Evolutionary conservation across 331 rosid species (phyloP).

Genomic region (Dryas integrifolia): DNA sequence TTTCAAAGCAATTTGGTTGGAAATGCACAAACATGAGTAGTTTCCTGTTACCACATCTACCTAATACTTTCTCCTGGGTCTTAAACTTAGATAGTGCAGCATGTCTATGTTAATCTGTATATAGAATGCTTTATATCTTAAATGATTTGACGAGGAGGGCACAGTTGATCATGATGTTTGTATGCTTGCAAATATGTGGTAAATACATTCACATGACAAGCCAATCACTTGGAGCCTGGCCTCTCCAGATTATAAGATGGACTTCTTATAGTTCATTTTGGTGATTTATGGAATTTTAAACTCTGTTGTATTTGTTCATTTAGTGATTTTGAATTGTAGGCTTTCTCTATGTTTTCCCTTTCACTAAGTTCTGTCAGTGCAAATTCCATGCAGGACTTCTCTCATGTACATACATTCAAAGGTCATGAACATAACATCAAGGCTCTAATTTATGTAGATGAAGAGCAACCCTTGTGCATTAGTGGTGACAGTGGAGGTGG

Average conservation of each 20-base stretch:
- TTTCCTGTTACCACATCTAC: neutral
- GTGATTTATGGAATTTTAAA: neutral
- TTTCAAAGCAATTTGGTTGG: neutral
- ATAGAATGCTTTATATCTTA: neutral
- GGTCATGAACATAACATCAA: conserved; percentile 81
- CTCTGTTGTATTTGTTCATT: neutral
- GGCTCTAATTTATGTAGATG: conserved; percentile 67
- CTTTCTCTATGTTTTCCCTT: conserved; percentile 16
- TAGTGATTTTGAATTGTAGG: neutral
- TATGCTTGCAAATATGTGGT: conserved; percentile 6
- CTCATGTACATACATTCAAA: conserved; percentile 68
- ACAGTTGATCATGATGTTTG: conserved; percentile 1
- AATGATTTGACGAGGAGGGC: neutral
- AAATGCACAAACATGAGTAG: neutral
- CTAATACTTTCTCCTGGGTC: neutral
- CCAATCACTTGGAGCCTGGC: neutral
- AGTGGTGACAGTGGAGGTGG: conserved; percentile 91
- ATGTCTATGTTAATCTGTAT: neutral
- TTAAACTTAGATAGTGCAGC: neutral
- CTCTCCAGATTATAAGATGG: neutral
- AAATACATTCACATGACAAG: neutral
- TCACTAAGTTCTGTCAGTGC: conserved; percentile 23
- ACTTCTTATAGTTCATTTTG: conserved; percentile 1
- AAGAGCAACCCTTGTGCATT: conserved; percentile 70
- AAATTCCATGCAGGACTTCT: conserved; percentile 66